A percentile compares a stretch with the other conserved stretches of the same genome.
Evolutionary conservation across 371 early-diverging fungal genomes (phyloP).

Genomic region (Actinomucor elegans): DNA sequence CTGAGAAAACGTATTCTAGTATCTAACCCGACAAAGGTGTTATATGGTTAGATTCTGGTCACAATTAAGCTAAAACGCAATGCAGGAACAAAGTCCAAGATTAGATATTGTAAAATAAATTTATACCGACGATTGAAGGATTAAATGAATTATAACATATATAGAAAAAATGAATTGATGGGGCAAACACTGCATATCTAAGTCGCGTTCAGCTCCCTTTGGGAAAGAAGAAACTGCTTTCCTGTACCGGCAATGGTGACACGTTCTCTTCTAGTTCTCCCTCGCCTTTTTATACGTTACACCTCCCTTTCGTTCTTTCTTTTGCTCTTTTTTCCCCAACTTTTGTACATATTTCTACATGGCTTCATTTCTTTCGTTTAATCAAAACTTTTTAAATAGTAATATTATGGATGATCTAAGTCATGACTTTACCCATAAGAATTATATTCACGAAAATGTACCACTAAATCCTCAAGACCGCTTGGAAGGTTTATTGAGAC

Average conservation of each 20-base stretch:
- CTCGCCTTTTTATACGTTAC: constrained; percentile 8
- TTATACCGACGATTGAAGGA: too few species aligned
- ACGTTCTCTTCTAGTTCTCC: not conserved
- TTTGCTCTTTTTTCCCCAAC: not conserved
- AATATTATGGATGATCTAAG: constrained; percentile 5
- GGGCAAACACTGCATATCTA: too few species aligned
- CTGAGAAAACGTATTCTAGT: too few species aligned
- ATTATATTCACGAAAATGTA: not conserved
- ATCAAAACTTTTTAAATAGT: not conserved
- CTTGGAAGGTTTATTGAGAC: constrained; percentile 14
- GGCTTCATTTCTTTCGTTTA: constrained; percentile 10
- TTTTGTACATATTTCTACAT: not conserved
- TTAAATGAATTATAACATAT: too few species aligned
- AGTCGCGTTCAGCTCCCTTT: too few species aligned
- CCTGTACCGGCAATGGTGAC: not conserved
- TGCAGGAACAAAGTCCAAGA: too few species aligned
- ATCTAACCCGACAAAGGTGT: too few species aligned
- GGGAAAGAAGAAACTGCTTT: constrained; percentile 5
- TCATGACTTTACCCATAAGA: constrained; percentile 6
- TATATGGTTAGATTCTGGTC: too few species aligned
- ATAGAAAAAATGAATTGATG: too few species aligned
- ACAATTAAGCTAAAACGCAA: too few species aligned
- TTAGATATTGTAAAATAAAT: too few species aligned
- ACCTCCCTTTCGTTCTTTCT: not conserved
- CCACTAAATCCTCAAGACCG: constrained; percentile 10